phyloP scores from a whole-genome alignment of 75 land plant species.

The Picea sitchensis region DNA sequence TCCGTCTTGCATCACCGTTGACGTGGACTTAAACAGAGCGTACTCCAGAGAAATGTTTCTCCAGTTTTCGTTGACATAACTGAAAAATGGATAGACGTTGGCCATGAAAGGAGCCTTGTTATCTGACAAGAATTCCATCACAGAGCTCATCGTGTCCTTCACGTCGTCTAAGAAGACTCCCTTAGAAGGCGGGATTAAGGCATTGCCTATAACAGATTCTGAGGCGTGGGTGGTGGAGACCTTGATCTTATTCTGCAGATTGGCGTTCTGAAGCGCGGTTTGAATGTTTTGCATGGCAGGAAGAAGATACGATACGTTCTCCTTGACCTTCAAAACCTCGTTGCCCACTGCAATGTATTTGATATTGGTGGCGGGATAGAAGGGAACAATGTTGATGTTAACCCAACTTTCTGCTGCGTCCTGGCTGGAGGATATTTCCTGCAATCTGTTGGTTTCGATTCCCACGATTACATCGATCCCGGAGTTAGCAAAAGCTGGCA shows the following conservation, averaged over 20 bases:
- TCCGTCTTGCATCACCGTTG: constrained; percentile 5
- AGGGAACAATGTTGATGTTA: constrained; percentile 29
- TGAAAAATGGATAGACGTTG: constrained; percentile 34
- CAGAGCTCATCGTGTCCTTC: not conserved
- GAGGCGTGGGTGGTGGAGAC: constrained; percentile 20
- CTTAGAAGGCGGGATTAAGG: constrained; percentile 19
- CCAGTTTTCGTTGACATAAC: not conserved
- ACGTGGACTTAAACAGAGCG: constrained; percentile 15
- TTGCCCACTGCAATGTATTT: constrained; percentile 53
- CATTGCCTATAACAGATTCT: not conserved
- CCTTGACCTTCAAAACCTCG: constrained; percentile 27
- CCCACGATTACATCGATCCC: constrained; percentile 7
- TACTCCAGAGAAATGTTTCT: constrained; percentile 10
- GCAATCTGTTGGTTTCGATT: not conserved
- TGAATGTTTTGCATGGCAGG: constrained; percentile 60
- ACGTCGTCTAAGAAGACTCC: constrained; percentile 1
- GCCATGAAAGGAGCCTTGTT: constrained; percentile 15
- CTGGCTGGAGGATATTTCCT: constrained; percentile 32
- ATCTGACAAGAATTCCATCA: constrained; percentile 18
- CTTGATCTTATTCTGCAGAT: constrained; percentile 3
- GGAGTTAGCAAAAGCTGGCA: not conserved
- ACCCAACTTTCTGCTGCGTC: constrained; percentile 49
- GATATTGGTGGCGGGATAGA: constrained; percentile 45
- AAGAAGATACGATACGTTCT: constrained; percentile 11
- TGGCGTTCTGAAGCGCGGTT: constrained; percentile 29